Base-by-base conservation (phyloP, 257 asterid genomes). In the Penstemon eatonii region DNA sequence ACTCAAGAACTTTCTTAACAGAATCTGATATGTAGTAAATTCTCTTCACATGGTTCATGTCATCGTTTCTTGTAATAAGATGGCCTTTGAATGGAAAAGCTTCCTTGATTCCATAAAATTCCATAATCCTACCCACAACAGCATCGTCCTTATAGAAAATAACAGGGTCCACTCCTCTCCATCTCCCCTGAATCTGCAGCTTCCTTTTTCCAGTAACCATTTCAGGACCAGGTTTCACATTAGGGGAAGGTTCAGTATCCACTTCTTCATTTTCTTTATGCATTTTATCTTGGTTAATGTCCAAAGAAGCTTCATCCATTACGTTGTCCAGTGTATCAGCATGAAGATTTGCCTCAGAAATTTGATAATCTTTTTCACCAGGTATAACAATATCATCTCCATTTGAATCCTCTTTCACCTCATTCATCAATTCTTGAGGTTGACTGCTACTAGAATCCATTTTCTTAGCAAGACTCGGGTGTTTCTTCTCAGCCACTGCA, bases 101-200 rank as follows among this genome's bases (percentile, higher is more conserved):
- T 5, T 89, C 96, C 80, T 81, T 81, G 55, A 94, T 86, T 51
- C 97, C 99, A 52, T 89, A 94, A 74, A 94, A 94, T 9, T 85
- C 97, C 76, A 84, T 82, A 73, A 94, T 87, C 60, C 56, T 85
- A 15, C 67, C 73, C 59, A 89, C 85, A 65, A 79, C 80, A 44
- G 78, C 56, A 37, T 82, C 96, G 42, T 91, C 96, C 69, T 71
- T 84, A 78, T 87, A 91, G 78, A 94, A 94, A 56, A 94, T 62
- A 76, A 94, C 96, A 60, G 95, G 99, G 78, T 94, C 99, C 15
- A 94, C 92, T 67, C 97, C 97, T 76, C 83, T 79, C 99, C 97
- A 89, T 75, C 78, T 86, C 75, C 97, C 97, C 75, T 89, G 96
- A 71, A 83, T 83, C 67, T 89, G 96, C 71, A 91, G 83, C 84